Evolutionary conservation across 805 yeast species (phyloP), one percentile per base, ranked within the genome.

Genomic region (Diddensiella transvaalensis): DNA sequence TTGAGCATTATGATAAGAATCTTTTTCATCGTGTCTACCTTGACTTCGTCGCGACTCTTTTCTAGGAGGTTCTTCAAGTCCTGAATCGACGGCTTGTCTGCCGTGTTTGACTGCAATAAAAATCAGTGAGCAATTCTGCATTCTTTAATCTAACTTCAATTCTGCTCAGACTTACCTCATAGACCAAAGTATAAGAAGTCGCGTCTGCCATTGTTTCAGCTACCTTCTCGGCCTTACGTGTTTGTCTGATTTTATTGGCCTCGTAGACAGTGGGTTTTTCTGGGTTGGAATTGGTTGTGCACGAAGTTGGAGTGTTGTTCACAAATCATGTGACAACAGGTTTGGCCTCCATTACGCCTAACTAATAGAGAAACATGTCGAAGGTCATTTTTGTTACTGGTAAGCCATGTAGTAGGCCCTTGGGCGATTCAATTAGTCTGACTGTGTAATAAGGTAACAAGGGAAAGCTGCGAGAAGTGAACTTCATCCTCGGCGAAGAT

Each of bases 11-110:
- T 77, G 50, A 86, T 80, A 57, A 93, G 76, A 57, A 93, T 85
- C 60, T 80, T 79, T 62, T 85, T 85, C 99, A 93, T 93, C 52
- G 96, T 83, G 45, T 80, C 85, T 56, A 91, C 80, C 70, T 91
- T 90, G 58, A 79, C 81, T 30, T 84, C 95, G 66, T 91, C 99
- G 54, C 80, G 79, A 47, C 96, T 93, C 67, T 86, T 87, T 71
- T 93, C 98, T 57, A 93, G 75, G 57, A 82, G 74, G 46, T 78
- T 76, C 63, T 80, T 83, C 70, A 85, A 83, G 70, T 89, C 96
- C 60, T 79, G 75, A 46, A 78, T 78, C 74, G 66, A 68, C 62
- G 58, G 80, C 74, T 67, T 63, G 46, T 67, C 69, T 37, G 60
- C 56, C 36, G 62, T 44, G 38, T 55, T 55, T 39, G 54, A 29